Evolutionary conservation across 331 rosid genomes (phyloP).

Genomic region (Stylosanthes scabra): DNA sequence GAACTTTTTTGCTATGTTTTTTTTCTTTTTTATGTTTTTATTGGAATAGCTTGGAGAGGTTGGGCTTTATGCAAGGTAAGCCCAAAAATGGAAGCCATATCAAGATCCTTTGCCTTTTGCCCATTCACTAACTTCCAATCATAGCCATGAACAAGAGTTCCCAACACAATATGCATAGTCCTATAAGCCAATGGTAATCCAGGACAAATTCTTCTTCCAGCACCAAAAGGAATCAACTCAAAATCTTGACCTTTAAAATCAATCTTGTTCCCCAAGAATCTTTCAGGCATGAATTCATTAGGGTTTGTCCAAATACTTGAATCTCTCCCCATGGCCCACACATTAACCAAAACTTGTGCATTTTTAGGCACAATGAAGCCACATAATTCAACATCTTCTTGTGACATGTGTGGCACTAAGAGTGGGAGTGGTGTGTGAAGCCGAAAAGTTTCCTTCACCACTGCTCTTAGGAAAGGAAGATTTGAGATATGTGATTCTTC

Average conservation of each 20-base stretch:
- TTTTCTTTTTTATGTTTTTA: not conserved
- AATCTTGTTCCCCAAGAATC: slow-evolving; percentile 4
- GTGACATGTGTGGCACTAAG: not conserved
- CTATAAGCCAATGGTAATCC: slow-evolving; percentile 1
- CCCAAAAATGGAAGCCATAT: not conserved
- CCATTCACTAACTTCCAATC: slow-evolving; percentile 11
- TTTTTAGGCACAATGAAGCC: not conserved
- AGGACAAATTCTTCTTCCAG: slow-evolving; percentile 14
- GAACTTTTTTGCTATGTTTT: too few relatives aligned
- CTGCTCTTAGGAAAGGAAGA: not conserved
- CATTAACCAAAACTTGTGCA: not conserved
- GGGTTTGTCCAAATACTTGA: not conserved
- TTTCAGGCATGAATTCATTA: not conserved
- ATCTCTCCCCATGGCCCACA: slow-evolving; percentile 4
- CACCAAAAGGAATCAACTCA: slow-evolving; percentile 4
- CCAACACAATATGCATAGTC: not conserved
- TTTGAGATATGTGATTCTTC: not conserved
- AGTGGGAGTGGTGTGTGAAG: slow-evolving; percentile 1
- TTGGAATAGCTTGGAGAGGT: slow-evolving; percentile 2
- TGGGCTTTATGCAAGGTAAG: slow-evolving; percentile 3
- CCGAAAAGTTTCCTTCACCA: slow-evolving; percentile 14
- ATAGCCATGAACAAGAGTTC: not conserved
- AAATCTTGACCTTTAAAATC: slow-evolving; percentile 17
- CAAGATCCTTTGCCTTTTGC: not conserved
- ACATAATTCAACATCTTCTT: not conserved